Conservation (phyloP, 116 monocot genomes). For the Cymodocea nodosa region DNA sequence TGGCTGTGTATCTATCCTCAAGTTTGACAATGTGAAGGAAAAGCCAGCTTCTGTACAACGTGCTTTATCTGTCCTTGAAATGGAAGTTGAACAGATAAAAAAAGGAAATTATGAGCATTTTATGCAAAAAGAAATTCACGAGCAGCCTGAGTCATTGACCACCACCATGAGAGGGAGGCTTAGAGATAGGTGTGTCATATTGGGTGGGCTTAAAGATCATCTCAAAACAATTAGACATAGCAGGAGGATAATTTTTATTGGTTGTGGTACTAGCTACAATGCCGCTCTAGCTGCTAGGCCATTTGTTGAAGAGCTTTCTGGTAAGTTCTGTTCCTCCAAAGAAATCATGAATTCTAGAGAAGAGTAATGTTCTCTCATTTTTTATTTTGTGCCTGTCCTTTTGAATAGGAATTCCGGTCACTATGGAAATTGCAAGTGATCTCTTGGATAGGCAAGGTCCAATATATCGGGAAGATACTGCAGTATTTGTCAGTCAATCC, state of each 20-base stretch:
- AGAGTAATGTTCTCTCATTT: background rate
- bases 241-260: conserved; percentile 83
- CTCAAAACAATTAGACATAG: conserved; percentile 92
- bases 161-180: conserved; percentile 99
- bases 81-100: conserved; percentile 99
- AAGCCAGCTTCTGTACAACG: conserved; percentile 95
- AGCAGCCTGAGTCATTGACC: conserved; percentile 85
- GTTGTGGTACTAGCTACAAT: conserved; percentile 97
- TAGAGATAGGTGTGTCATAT: conserved; percentile 53
- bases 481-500: conserved; percentile 94
- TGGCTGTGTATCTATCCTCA: conserved; percentile 82
- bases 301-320: conserved; percentile 76
- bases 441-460: conserved; percentile 78
- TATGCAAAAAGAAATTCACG: conserved; percentile 99
- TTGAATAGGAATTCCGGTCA: conserved; percentile 71
- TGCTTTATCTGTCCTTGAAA: conserved; percentile 91
- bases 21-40: conserved; percentile 75
- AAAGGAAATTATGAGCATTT: conserved; percentile 94
- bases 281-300: conserved; percentile 93
- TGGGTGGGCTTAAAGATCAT: conserved; percentile 87
- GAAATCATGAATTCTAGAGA: background rate
- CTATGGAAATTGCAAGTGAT: conserved; percentile 95
- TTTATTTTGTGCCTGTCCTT: background rate
- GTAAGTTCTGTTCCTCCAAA: conserved; percentile 18
- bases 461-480: conserved; percentile 89